Evolutionary conservation across 1,139 yeast genomes (phyloP).

Genomic region (Nakaseomyces bracarensis): DNA sequence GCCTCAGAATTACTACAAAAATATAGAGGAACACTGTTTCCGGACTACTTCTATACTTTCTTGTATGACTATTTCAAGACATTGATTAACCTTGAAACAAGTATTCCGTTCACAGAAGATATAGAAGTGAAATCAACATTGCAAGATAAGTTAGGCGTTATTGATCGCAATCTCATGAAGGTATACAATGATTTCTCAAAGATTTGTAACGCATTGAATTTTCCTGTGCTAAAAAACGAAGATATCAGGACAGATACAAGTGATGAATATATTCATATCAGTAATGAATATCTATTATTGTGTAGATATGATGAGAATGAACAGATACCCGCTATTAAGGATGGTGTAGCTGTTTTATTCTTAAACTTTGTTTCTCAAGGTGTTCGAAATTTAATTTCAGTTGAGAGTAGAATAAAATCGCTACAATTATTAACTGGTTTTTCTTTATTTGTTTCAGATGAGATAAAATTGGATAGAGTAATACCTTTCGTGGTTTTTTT

Average conservation of each 20-base stretch:
- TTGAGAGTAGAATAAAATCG: slow-evolving; percentile 58
- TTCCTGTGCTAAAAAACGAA: slow-evolving; percentile 26
- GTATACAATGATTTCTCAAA: slow-evolving; percentile 50
- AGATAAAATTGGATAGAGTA: slow-evolving; percentile 75
- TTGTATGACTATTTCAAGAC: slow-evolving; percentile 57
- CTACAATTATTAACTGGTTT: slow-evolving; percentile 70
- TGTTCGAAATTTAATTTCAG: slow-evolving; percentile 54
- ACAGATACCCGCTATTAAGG: neutral
- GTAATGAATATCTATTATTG: neutral
- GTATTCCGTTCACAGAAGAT: slow-evolving; percentile 23
- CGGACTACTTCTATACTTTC: slow-evolving; percentile 61
- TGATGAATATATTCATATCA: neutral
- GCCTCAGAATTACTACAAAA: slow-evolving; percentile 47
- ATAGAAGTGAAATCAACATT: slow-evolving; percentile 20
- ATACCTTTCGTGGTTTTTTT: slow-evolving; percentile 65
- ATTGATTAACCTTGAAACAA: slow-evolving; percentile 30
- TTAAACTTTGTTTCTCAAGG: slow-evolving; percentile 58
- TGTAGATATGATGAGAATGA: slow-evolving; percentile 1
- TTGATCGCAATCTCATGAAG: slow-evolving; percentile 54
- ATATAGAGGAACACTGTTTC: slow-evolving; percentile 51
- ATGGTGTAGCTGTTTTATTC: slow-evolving; percentile 52
- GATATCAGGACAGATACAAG: slow-evolving; percentile 9
- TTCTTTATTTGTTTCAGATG: slow-evolving; percentile 72
- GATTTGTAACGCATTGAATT: slow-evolving; percentile 43
- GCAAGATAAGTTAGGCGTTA: slow-evolving; percentile 34